phyloP scores from a whole-genome alignment of 2,329 filamentous ascomycete species.

The Calonectria pseudoturangicola region DNA sequence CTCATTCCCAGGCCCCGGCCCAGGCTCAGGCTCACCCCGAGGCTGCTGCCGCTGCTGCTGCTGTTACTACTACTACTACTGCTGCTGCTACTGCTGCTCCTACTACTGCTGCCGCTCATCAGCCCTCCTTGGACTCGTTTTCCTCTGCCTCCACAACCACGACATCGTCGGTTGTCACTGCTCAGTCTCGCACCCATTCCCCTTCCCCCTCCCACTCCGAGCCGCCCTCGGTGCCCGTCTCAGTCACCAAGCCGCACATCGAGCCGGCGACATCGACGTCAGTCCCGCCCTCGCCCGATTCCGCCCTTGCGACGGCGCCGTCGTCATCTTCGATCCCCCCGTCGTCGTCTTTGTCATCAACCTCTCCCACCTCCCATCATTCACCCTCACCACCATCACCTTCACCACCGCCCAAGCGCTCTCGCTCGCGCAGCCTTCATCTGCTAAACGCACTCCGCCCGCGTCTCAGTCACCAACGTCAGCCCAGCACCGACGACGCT shows the following conservation, averaged over 20 bases:
- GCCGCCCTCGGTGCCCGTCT: conserved; percentile 29
- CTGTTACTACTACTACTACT: conserved; percentile 11
- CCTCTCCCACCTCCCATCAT: conserved; percentile 26
- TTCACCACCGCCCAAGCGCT: conserved; percentile 33
- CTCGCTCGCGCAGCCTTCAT: conserved; percentile 35
- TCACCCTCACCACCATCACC: not conserved
- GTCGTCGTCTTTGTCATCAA: conserved; percentile 41
- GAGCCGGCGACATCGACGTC: conserved; percentile 30
- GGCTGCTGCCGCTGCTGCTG: conserved; percentile 44
- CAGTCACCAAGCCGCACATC: conserved; percentile 18
- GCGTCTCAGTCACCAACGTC: conserved; percentile 34
- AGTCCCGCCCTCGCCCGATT: conserved; percentile 29
- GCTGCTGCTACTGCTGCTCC: not conserved
- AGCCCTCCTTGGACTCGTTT: conserved; percentile 26
- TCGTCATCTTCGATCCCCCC: conserved; percentile 42
- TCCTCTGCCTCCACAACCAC: conserved; percentile 26
- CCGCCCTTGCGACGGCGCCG: conserved; percentile 35
- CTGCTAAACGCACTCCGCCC: conserved; percentile 33
- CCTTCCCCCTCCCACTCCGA: conserved; percentile 28
- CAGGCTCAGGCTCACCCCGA: conserved; percentile 39
- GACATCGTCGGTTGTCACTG: conserved; percentile 29
- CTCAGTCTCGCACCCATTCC: conserved; percentile 22
- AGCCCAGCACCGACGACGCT: conserved; percentile 31
- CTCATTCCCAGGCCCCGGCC: conserved; percentile 47
- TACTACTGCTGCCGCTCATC: conserved; percentile 21